Evolutionary conservation across 495 filamentous ascomycete species (phyloP).

Genomic region (Amniculicola lignicola): DNA sequence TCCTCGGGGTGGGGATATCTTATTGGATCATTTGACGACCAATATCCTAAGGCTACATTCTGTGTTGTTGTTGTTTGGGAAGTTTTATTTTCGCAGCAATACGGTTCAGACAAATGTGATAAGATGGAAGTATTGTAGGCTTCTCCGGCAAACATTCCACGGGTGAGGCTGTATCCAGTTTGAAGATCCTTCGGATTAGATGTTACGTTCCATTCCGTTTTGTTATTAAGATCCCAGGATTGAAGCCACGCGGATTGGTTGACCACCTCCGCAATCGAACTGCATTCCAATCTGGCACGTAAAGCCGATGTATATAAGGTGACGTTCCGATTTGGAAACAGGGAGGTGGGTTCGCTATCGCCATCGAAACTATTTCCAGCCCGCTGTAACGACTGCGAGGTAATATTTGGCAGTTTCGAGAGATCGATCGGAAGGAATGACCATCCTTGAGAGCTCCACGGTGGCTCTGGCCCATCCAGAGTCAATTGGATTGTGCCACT

Average conservation of each 20-base stretch:
- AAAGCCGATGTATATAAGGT: neutral
- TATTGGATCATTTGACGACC: neutral
- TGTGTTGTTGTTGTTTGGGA: no score
- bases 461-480: neutral
- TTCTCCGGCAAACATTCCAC: neutral
- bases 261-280: neutral
- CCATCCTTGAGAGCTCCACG: slow-evolving; percentile 1
- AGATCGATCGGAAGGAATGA: neutral
- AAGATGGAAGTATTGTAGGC: neutral
- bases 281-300: neutral
- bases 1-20: neutral
- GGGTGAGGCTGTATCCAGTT: neutral
- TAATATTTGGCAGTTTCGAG: neutral
- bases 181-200: no score
- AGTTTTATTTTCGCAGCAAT: neutral
- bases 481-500: neutral
- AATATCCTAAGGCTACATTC: neutral
- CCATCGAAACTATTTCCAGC: neutral
- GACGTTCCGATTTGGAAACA: neutral
- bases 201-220: neutral
- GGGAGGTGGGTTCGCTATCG: neutral
- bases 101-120: no score
- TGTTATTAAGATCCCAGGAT: neutral
- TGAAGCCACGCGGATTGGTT: slow-evolving; percentile 6
- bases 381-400: neutral